Conservation (phyloP, 2,329 filamentous ascomycete genomes). For the Endoconidiophora polonica region DNA sequence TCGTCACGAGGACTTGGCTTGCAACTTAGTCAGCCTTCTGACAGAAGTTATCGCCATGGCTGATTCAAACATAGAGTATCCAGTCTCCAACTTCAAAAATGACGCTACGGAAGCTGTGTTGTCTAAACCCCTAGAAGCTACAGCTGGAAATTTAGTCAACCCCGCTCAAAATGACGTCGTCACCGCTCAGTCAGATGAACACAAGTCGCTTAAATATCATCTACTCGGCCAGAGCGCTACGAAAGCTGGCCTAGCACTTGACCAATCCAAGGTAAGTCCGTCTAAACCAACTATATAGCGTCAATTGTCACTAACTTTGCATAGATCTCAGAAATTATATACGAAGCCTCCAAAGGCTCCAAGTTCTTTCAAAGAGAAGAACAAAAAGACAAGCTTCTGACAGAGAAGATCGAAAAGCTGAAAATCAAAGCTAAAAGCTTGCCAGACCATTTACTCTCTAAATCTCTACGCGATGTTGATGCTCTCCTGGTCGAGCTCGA, state of each 20-base stretch:
- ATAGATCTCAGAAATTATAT: constrained; percentile 86
- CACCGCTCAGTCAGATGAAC: constrained; percentile 15
- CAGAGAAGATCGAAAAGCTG: constrained; percentile 70
- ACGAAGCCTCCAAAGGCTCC: constrained; percentile 88
- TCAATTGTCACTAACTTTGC: background rate
- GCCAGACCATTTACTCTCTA: constrained; percentile 56
- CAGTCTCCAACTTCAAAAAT: background rate
- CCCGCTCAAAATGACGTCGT: background rate
- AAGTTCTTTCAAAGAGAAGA: constrained; percentile 94
- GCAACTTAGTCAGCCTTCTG: no score
- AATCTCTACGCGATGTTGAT: constrained; percentile 61
- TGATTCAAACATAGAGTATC: background rate
- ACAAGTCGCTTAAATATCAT: constrained; percentile 66
- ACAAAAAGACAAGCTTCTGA: constrained; percentile 62
- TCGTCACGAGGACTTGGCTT: no score
- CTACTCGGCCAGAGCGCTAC: constrained; percentile 80
- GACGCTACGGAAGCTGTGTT: no score
- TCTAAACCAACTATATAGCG: background rate
- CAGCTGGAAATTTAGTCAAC: background rate
- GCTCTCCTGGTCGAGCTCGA: constrained; percentile 70
- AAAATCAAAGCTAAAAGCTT: constrained; percentile 57
- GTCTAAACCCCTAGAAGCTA: background rate
- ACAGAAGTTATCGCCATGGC: background rate
- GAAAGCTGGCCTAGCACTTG: constrained; percentile 88
- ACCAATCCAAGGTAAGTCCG: constrained; percentile 56